Evolutionary conservation across 2,329 filamentous ascomycete species (phyloP).

Genomic region (Stagonosporopsis chrysanthemi): DNA sequence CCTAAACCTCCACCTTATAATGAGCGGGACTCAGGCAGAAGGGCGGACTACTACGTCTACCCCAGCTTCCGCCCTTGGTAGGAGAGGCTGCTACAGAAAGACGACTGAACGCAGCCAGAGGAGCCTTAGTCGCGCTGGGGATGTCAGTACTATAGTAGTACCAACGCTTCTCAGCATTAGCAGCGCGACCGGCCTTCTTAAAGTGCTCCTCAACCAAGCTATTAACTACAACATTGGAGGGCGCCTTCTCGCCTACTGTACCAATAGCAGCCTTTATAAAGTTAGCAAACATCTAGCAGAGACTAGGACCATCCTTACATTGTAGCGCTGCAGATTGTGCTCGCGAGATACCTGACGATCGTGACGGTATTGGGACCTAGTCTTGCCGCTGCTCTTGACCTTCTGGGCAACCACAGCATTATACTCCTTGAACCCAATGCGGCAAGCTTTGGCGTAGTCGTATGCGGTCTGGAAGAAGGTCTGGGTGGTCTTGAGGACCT

Average conservation of each 20-base stretch:
- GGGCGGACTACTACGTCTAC: too few relatives aligned
- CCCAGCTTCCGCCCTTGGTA: not conserved
- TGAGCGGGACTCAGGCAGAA: too few relatives aligned
- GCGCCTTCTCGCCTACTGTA: not conserved
- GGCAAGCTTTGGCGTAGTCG: not conserved
- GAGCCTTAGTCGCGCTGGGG: not conserved
- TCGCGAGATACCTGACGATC: too few relatives aligned
- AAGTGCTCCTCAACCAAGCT: not conserved
- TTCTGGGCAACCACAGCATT: not conserved
- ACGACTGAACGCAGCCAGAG: not conserved
- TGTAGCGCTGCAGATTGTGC: too few relatives aligned
- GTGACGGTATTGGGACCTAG: not conserved
- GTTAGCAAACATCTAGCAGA: constrained; percentile 1
- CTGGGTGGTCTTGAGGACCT: too few relatives aligned
- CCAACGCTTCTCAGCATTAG: constrained; percentile 5
- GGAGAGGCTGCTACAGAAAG: not conserved
- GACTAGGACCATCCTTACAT: too few relatives aligned
- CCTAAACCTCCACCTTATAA: too few relatives aligned
- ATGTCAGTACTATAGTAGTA: constrained; percentile 8
- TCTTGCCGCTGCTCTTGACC: not conserved
- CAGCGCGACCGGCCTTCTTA: constrained; percentile 2
- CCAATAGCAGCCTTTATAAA: too few relatives aligned
- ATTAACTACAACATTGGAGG: not conserved
- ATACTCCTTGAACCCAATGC: not conserved
- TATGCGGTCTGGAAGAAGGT: not conserved